A percentile compares a stretch with the other conserved stretches of the same genome.
Conservation (phyloP, 108 stramenopile species). For the Skeletonema grethae region DNA sequence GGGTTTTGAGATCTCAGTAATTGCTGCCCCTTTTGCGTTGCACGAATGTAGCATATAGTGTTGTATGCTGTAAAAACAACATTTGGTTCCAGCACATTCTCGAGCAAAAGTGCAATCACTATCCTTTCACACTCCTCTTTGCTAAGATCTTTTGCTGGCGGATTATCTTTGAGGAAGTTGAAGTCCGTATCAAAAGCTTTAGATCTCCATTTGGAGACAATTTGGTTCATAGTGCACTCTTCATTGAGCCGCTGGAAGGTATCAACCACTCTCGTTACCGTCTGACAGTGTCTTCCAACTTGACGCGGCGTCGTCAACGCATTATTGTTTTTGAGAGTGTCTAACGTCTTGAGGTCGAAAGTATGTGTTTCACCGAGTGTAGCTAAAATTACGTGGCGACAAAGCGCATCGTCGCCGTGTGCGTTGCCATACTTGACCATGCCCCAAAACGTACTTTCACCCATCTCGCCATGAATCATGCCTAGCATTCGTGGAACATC, state of each 20-base stretch:
- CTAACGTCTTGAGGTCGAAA: slow-evolving; percentile 17
- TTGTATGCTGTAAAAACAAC: slow-evolving; percentile 58
- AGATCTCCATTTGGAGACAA: slow-evolving; percentile 77
- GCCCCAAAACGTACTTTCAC: slow-evolving; percentile 54
- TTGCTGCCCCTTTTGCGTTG: slow-evolving; percentile 24
- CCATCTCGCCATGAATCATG: slow-evolving; percentile 70
- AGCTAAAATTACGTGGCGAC: slow-evolving; percentile 64
- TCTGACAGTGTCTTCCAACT: slow-evolving; percentile 64
- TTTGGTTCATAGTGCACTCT: slow-evolving; percentile 63
- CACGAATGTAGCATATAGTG: slow-evolving; percentile 30
- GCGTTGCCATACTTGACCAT: slow-evolving; percentile 82
- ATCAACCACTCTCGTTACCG: slow-evolving; percentile 53
- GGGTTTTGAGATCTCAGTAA: slow-evolving; percentile 37
- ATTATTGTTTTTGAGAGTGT: slow-evolving; percentile 28
- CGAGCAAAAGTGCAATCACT: slow-evolving; percentile 52
- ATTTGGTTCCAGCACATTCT: slow-evolving; percentile 54
- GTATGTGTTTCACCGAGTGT: slow-evolving; percentile 69
- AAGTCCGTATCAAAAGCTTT: slow-evolving; percentile 34
- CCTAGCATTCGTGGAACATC: slow-evolving; percentile 72
- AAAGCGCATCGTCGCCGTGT: slow-evolving; percentile 68
- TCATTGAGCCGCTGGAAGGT: slow-evolving; percentile 39
- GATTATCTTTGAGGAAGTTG: slow-evolving; percentile 60
- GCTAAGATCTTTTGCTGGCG: slow-evolving; percentile 69
- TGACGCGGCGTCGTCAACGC: slow-evolving; percentile 47
- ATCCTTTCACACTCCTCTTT: slow-evolving; percentile 70